Base-by-base conservation (phyloP, 2,329 filamentous ascomycete species). In the Neonectria punicea region DNA sequence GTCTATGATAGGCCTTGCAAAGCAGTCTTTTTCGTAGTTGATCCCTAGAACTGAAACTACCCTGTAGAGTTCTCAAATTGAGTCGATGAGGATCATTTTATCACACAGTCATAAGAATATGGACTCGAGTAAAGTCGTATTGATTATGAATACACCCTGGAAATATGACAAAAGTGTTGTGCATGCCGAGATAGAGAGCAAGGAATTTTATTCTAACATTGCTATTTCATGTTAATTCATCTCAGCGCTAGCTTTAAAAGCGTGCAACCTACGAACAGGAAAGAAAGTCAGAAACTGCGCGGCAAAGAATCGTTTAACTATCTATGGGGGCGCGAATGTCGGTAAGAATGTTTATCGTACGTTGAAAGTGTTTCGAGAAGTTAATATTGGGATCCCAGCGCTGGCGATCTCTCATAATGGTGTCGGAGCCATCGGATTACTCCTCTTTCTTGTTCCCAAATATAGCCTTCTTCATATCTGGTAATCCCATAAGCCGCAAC, bases 401-500 rank as follows among this genome's bases (percentile, higher is more conserved):
- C 46, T 49, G n/a, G 22, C 8, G 7, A 28, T 28, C 11, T 18
- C 20, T 44, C 32, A 25, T 14, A 16, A 2, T 30, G 1, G 6
- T 18, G 3, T 18, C 11, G 3, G 13, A 32, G 25, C 9, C 18
- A 22, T 4, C 3, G 22, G 22, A 51, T 58, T 13, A 63, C 11
- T 14, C n/a, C 30, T 57, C 53, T 16, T 47, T 62, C 18, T 63
- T 53, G 30, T 41, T 22, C 5, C 55, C 57, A 25, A 64, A 47
- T 18, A 70, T 55, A 1, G 61, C 61, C 39, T 66, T 62, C 50
- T 67, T 69, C 22, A 71, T 57, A 32, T 68, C 46, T 7, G 68
- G 69, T 18, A 67, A 20, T 5, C 53, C 60, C 64, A 69, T 67
- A 3, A 57, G 41, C 5, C 50, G 43, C 16, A 70, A 41, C 5